These are phyloP conservation scores for Penicillium silybi DNA, from an alignment of 495 filamentous ascomycete species.

Conservation along the genomic window DNA sequence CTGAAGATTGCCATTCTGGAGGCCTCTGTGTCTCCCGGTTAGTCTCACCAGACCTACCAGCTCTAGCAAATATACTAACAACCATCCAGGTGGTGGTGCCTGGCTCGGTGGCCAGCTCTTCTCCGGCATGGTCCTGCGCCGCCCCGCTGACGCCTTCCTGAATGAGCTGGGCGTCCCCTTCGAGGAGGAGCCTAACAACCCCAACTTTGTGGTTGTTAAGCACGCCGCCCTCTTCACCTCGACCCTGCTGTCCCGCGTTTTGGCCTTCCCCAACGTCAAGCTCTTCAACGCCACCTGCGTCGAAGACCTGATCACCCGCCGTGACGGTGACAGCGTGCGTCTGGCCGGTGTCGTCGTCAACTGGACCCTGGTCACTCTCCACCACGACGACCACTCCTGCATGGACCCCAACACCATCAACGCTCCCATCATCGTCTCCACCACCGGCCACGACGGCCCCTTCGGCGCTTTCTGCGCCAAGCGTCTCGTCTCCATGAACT, in stretches of 20 bases:
- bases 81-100: slow-evolving; percentile 64
- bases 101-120: slow-evolving; percentile 94
- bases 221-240: slow-evolving; percentile 89
- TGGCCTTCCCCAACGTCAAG: slow-evolving; percentile 85
- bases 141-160: slow-evolving; percentile 82
- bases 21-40: slow-evolving; percentile 73
- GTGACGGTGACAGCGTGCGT: slow-evolving; percentile 45
- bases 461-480: slow-evolving; percentile 88
- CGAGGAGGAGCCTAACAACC: slow-evolving; percentile 80
- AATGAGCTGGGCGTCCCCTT: slow-evolving; percentile 75
- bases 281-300: slow-evolving; percentile 91
- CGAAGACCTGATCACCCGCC: slow-evolving; percentile 84
- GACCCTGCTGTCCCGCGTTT: slow-evolving; percentile 74
- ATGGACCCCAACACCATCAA: slow-evolving; percentile 98
- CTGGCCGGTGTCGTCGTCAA: slow-evolving; percentile 90
- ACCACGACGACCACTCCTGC: slow-evolving; percentile 89
- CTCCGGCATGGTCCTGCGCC: slow-evolving; percentile 90
- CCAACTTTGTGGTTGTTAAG: slow-evolving; percentile 84
- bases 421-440: slow-evolving; percentile 77
- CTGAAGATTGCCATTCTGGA: slow-evolving; percentile 90
- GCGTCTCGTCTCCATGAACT: slow-evolving; percentile 76
- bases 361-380: slow-evolving; percentile 87
- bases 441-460: slow-evolving; percentile 86
- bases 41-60: slow-evolving; percentile 3
- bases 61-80: background rate